Evolutionary conservation across 2,329 filamentous ascomycete species (phyloP).

Genomic region (Grosmannia penicillata): DNA sequence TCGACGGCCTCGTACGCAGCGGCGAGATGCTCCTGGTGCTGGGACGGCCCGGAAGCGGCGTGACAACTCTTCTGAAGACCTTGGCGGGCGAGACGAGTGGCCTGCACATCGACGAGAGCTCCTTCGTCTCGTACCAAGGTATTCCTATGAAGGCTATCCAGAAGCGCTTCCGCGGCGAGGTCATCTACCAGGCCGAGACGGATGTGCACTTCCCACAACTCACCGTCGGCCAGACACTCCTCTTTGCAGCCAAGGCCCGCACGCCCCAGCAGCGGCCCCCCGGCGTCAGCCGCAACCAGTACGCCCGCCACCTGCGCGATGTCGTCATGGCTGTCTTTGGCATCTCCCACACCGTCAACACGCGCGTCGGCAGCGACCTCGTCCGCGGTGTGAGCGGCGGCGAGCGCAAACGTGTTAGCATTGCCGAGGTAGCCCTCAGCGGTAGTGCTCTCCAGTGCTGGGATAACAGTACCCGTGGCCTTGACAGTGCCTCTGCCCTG

Average conservation of each 20-base stretch:
- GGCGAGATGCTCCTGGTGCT: conserved; percentile 44
- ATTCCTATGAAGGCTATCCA: conserved; percentile 18
- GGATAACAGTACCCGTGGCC: conserved; percentile 54
- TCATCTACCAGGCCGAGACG: conserved; percentile 47
- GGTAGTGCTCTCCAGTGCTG: conserved; percentile 53
- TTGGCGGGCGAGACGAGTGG: conserved; percentile 54
- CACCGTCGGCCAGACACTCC: conserved; percentile 50
- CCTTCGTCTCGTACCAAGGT: conserved; percentile 5
- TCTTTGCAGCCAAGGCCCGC: conserved; percentile 50
- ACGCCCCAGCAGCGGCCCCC: conserved; percentile 20
- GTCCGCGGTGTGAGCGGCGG: conserved; percentile 47
- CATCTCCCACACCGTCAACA: conserved; percentile 52
- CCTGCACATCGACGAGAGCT: conserved; percentile 23
- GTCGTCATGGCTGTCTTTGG: conserved; percentile 53
- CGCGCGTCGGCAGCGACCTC: conserved; percentile 53
- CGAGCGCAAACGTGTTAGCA: conserved; percentile 60
- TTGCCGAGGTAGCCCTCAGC: conserved; percentile 52
- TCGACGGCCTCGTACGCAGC: conserved; percentile 37
- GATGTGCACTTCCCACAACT: conserved; percentile 56
- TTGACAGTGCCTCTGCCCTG: conserved; percentile 51
- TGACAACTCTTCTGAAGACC: conserved; percentile 41
- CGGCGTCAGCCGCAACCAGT: background rate
- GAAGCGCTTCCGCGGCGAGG: conserved; percentile 19
- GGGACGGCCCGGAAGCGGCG: conserved; percentile 41
- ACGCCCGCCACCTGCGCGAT: conserved; percentile 44